Percentiles rank a stretch among this genome's conserved stretches.
phyloP scores from a whole-genome alignment of 352 stramenopile genomes.

The Globisporangium nodosum region DNA sequence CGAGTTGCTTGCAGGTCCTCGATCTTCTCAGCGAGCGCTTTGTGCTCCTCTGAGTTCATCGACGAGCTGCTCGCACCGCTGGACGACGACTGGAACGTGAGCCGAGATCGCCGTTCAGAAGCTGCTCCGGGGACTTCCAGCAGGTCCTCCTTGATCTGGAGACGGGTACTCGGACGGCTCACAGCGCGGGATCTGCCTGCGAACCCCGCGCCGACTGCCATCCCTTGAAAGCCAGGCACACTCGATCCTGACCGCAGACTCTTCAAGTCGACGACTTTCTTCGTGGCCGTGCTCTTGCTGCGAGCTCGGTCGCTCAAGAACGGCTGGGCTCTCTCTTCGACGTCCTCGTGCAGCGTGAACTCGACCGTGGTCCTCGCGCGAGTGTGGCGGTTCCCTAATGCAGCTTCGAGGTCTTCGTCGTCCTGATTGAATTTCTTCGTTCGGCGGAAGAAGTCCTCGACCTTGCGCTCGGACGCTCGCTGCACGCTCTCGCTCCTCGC shows the following conservation, averaged over 20 bases:
- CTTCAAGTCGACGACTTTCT: conserved; percentile 31
- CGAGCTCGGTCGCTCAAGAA: not conserved
- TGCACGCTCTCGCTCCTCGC: conserved; percentile 36
- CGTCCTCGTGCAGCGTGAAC: conserved; percentile 19
- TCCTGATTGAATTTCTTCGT: conserved; percentile 20
- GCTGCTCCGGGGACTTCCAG: conserved; percentile 8
- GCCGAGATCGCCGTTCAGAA: conserved; percentile 5
- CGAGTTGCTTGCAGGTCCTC: conserved; percentile 3
- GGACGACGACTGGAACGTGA: conserved; percentile 8
- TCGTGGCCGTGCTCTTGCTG: conserved; percentile 12
- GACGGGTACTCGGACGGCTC: conserved; percentile 1
- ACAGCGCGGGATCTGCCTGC: not conserved
- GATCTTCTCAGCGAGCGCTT: conserved; percentile 11
- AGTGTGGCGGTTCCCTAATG: conserved; percentile 14
- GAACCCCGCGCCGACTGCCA: not conserved
- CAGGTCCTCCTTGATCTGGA: conserved; percentile 20
- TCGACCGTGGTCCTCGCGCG: conserved; percentile 27
- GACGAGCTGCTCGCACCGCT: conserved; percentile 2
- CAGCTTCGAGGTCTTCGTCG: conserved; percentile 15
- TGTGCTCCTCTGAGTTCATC: conserved; percentile 5
- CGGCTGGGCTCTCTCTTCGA: not conserved
- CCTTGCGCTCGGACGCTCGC: conserved; percentile 31
- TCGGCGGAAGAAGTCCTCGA: conserved; percentile 44
- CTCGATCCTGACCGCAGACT: conserved; percentile 15
- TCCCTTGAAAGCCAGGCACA: conserved; percentile 9